These are phyloP conservation scores for Thalassiosira exigua DNA, from an alignment of 352 stramenopile genomes.

Conservation along the genomic window DNA sequence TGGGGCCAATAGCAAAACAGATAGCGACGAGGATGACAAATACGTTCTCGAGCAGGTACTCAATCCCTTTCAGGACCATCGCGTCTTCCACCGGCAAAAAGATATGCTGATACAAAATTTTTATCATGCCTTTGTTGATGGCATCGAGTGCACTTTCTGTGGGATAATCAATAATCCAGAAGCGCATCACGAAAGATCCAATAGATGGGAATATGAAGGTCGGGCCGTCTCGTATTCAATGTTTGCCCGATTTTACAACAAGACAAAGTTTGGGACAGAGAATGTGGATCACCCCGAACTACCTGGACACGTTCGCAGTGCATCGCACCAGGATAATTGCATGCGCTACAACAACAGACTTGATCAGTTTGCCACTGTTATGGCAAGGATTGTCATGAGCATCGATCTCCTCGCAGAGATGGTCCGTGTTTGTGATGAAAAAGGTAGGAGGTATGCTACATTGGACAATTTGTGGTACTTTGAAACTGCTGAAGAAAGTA, in stretches of 20 bases:
- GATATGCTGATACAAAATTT: conserved; percentile 6
- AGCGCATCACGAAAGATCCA: not conserved
- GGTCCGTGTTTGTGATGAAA: conserved; percentile 14
- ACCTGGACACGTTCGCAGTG: conserved; percentile 6
- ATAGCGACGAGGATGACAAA: too few relatives aligned
- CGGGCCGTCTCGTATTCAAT: conserved; percentile 3
- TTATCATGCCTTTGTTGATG: conserved; percentile 30
- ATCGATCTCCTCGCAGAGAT: conserved; percentile 18
- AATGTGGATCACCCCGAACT: not conserved
- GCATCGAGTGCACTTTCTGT: conserved; percentile 46
- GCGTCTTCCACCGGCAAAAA: conserved; percentile 7
- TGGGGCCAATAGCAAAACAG: too few relatives aligned
- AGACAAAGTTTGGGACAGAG: not conserved
- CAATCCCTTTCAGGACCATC: conserved; percentile 14
- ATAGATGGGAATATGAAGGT: conserved; percentile 2
- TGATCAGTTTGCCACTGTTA: conserved; percentile 25
- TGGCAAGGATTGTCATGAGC: conserved; percentile 15
- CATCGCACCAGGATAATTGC: conserved; percentile 17
- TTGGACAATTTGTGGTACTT: conserved; percentile 28
- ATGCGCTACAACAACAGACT: conserved; percentile 9
- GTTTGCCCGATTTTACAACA: conserved; percentile 27
- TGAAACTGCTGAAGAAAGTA: conserved; percentile 17
- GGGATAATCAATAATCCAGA: conserved; percentile 12
- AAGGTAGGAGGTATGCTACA: not conserved
- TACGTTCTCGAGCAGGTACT: conserved; percentile 16